A percentile compares a stretch with the other conserved stretches of the same genome.
These are phyloP conservation scores for Penicillium daleae DNA, from an alignment of 495 filamentous ascomycete species.

Conservation along the genomic window DNA sequence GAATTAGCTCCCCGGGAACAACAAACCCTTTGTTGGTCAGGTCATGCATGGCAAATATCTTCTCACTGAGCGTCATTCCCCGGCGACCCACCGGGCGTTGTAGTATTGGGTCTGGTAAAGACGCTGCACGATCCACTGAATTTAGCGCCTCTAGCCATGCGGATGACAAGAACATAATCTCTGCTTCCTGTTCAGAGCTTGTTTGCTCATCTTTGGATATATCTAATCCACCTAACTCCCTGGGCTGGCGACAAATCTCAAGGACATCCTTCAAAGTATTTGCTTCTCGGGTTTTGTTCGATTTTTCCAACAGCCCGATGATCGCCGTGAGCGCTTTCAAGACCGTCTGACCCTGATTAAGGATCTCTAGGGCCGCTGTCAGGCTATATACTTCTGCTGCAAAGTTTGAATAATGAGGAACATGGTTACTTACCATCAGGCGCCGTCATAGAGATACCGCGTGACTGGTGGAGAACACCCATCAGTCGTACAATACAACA, in stretches of 20 bases:
- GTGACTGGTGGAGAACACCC: not conserved
- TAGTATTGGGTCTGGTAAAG: not conserved
- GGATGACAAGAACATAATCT: not conserved
- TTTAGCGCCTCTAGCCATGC: not conserved
- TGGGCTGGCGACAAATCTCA: not conserved
- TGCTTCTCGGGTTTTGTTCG: not conserved
- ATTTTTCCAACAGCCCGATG: not conserved
- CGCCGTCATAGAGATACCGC: not conserved
- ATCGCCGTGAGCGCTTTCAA: not conserved
- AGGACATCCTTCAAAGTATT: not conserved
- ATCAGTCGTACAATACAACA: not conserved
- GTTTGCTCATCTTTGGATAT: not conserved
- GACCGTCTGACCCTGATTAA: not conserved
- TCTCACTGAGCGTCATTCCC: constrained; percentile 47
- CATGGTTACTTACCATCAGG: not conserved
- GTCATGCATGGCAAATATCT: constrained; percentile 48
- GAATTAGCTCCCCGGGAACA: constrained; percentile 41
- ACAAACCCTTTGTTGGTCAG: constrained; percentile 36
- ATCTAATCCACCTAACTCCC: not conserved
- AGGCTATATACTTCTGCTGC: not conserved
- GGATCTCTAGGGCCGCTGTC: not conserved
- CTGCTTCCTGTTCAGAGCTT: not conserved
- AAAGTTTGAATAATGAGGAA: not conserved
- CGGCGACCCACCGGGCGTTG: not conserved
- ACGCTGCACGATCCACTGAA: not conserved